phyloP scores from a whole-genome alignment of 148 eudicot species.

The Fagopyrum esculentum region DNA sequence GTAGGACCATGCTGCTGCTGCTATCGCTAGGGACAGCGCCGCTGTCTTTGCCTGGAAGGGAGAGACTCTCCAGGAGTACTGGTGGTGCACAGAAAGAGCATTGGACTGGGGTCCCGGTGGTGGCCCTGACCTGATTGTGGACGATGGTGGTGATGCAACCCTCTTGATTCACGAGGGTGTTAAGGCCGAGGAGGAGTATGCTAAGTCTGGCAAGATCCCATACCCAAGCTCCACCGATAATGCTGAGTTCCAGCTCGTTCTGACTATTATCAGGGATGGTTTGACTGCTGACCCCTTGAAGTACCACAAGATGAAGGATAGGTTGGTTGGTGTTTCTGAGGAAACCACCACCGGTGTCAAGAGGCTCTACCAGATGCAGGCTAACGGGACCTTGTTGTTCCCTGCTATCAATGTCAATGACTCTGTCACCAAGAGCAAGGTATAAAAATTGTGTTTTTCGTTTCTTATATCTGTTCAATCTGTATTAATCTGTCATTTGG shows the following conservation, averaged over 20 bases:
- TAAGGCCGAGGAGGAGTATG: conserved; percentile 84
- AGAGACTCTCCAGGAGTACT: conserved; percentile 94
- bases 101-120: conserved; percentile 95
- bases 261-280: conserved; percentile 63
- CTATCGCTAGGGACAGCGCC: conserved; percentile 86
- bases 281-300: conserved; percentile 69
- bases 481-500: not conserved
- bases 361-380: conserved; percentile 98
- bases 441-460: conserved; percentile 17
- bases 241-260: conserved; percentile 80
- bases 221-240: conserved; percentile 77
- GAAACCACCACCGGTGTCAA: conserved; percentile 99
- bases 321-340: conserved; percentile 90
- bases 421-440: conserved; percentile 99
- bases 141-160: conserved; percentile 93
- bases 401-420: conserved; percentile 97
- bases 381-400: conserved; percentile 65
- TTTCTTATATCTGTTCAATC: not conserved
- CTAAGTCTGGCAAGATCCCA: conserved; percentile 54
- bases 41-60: conserved; percentile 99
- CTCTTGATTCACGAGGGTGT: conserved; percentile 94
- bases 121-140: conserved; percentile 92
- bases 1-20: conserved; percentile 95
- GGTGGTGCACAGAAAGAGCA: conserved; percentile 99
- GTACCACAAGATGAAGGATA: conserved; percentile 79